These are phyloP conservation scores for Cudoniella acicularis DNA, from an alignment of 495 filamentous ascomycete genomes.

Conservation along the genomic window DNA sequence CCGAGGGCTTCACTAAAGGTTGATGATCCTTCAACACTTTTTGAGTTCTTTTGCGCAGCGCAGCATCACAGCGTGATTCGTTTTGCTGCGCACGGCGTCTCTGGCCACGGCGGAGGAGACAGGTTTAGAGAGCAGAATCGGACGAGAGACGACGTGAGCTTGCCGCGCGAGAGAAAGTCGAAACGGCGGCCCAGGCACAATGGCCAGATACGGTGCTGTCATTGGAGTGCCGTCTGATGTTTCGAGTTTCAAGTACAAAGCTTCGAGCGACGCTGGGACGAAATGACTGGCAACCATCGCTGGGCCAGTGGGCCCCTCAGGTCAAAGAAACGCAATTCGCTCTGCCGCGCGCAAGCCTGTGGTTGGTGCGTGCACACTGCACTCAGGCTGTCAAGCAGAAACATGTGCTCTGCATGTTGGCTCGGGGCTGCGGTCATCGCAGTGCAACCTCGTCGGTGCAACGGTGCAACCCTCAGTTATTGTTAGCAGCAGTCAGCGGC, in stretches of 20 bases:
- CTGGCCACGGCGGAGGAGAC: too few relatives aligned
- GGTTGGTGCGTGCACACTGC: neutral
- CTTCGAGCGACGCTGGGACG: neutral
- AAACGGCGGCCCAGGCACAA: slow-evolving; percentile 2
- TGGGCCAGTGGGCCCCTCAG: neutral
- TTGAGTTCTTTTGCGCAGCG: too few relatives aligned
- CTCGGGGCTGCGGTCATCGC: neutral
- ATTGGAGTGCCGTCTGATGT: slow-evolving; percentile 10
- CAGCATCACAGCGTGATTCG: neutral
- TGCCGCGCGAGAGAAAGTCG: slow-evolving; percentile 20
- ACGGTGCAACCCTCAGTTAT: neutral
- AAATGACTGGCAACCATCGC: neutral
- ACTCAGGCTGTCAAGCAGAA: neutral
- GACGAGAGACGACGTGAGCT: neutral
- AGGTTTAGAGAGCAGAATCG: neutral
- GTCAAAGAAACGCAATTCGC: neutral
- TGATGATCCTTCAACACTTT: neutral
- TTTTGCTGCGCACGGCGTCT: neutral
- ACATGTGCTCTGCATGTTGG: neutral
- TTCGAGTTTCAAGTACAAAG: slow-evolving; percentile 6
- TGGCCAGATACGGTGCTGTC: neutral
- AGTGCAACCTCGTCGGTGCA: neutral
- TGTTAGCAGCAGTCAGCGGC: neutral
- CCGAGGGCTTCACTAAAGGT: too few relatives aligned
- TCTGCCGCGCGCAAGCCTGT: neutral